Evolutionary conservation across 75 land plant genomes (phyloP).

Genomic region (Selaginella tamariscina): DNA sequence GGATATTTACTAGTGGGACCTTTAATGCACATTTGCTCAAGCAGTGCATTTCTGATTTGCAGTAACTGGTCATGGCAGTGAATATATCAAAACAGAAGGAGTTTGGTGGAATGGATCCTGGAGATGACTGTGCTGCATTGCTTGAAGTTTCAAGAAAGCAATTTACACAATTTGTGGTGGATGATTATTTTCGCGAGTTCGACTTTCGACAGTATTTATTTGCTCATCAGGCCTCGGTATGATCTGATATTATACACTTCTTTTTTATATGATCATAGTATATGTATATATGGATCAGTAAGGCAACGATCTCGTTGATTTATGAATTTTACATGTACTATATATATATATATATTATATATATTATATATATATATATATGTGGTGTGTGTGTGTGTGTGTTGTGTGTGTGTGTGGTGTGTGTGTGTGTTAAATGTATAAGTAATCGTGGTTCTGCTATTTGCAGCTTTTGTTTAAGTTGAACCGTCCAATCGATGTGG

Average conservation of each 20-base stretch:
- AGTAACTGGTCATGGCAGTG: conserved; percentile 39
- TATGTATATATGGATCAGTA: no score
- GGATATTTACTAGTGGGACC: neutral
- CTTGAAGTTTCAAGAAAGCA: conserved; percentile 56
- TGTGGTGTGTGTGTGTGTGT: no score
- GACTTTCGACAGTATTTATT: conserved; percentile 91
- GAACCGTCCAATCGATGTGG: conserved; percentile 77
- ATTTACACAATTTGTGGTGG: conserved; percentile 54
- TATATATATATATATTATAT: no score
- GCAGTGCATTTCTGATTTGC: conserved; percentile 15
- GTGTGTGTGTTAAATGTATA: no score
- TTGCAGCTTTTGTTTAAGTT: conserved; percentile 71
- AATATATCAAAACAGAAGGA: conserved; percentile 45
- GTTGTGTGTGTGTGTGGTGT: no score
- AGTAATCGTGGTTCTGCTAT: no score
- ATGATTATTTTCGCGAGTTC: conserved; percentile 82
- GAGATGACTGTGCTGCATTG: conserved; percentile 87
- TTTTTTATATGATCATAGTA: no score
- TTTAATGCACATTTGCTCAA: neutral
- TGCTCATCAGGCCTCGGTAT: conserved; percentile 83
- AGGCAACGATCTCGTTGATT: no score
- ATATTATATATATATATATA: no score
- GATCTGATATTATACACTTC: no score
- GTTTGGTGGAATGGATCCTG: conserved; percentile 70
- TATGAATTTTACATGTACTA: no score